Evolutionary conservation across 371 early-diverging fungal species (phyloP).

Genomic region (Mucor plumbeus): DNA sequence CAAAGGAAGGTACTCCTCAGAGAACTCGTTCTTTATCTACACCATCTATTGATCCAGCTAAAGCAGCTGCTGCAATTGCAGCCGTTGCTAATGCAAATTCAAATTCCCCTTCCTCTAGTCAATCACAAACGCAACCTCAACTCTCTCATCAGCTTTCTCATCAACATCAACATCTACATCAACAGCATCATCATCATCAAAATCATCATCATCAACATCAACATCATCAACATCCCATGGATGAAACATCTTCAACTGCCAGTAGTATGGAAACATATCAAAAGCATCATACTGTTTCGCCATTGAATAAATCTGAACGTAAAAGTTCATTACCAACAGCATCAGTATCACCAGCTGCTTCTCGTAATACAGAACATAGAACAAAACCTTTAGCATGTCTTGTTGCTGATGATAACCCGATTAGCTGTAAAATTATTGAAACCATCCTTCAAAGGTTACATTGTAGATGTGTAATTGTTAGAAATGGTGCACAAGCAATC

Average conservation of each 20-base stretch:
- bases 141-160: too few species aligned
- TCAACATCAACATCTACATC: not conserved
- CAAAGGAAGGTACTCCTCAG: constrained; percentile 23
- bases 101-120: not conserved
- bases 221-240: not conserved
- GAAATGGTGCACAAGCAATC: constrained; percentile 92
- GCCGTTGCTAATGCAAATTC: constrained; percentile 9
- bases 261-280: not conserved
- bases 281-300: not conserved
- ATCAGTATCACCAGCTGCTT: not conserved
- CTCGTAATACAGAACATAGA: not conserved
- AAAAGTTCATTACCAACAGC: constrained; percentile 6
- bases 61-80: constrained; percentile 26
- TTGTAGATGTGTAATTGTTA: constrained; percentile 81
- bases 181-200: too few species aligned
- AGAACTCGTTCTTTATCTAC: constrained; percentile 29
- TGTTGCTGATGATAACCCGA: constrained; percentile 92
- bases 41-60: constrained; percentile 25
- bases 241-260: not conserved
- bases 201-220: not conserved
- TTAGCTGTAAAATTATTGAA: constrained; percentile 87
- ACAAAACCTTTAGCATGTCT: constrained; percentile 58
- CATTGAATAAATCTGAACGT: constrained; percentile 15
- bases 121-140: not conserved
- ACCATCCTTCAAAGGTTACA: constrained; percentile 77